Evolutionary conservation across 208 protist species (phyloP).

Genomic region (Leishmania aethiopica): DNA sequence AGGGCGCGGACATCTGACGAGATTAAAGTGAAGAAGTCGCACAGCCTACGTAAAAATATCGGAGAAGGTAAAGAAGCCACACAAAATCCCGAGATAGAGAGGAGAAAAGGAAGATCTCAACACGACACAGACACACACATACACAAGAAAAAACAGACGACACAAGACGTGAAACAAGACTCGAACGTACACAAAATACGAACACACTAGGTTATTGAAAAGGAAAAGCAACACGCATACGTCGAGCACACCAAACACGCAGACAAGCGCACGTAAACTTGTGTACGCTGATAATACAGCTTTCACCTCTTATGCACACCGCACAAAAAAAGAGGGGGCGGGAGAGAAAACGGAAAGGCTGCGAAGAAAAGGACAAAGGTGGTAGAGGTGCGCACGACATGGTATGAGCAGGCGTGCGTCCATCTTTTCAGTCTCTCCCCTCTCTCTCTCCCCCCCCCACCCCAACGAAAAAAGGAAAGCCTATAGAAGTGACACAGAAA

Average conservation of each 20-base stretch:
- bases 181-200: background rate
- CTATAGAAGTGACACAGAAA: no score
- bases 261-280: background rate
- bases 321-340: background rate
- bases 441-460: no score
- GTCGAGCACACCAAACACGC: background rate
- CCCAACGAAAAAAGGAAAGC: no score
- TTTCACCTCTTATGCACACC: no score
- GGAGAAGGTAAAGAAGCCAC: background rate
- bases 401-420: background rate
- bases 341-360: background rate
- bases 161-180: background rate
- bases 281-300: background rate
- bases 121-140: background rate
- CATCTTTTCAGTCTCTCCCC: no score
- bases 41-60: background rate
- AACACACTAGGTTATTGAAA: background rate
- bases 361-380: background rate
- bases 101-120: background rate
- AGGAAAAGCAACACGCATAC: background rate
- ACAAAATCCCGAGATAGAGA: background rate
- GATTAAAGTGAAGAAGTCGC: background rate
- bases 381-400: background rate
- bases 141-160: background rate
- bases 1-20: background rate